Evolutionary conservation across 192 early-diverging fungal genomes (phyloP), one percentile per base, ranked within the genome.

Genomic region (Coemansia sp.): DNA sequence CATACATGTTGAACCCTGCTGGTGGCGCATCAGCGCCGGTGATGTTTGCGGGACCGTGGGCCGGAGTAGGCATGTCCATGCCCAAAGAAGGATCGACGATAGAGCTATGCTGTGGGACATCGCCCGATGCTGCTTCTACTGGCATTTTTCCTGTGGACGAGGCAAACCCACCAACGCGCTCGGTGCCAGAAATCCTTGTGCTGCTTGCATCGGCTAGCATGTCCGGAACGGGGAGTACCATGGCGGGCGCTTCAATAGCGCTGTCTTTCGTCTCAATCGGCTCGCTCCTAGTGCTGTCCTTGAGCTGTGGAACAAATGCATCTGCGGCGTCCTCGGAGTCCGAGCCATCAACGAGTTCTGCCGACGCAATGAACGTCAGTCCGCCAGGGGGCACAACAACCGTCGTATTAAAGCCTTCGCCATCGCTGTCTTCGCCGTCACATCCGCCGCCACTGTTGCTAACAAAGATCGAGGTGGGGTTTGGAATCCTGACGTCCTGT

Each of bases 321-420:
- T 32, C 13, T 5, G 20, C 10, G 9, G 55, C 34, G 2, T 57
- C 55, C n/a, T 68, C 71, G 35, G 45, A 9, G 45, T 74, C 72
- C 2, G 62, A 46, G 14, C 57, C 78, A 9, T 71, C 65, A 13
- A 69, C 63, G 4, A 70, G 35, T 5, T 62, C 73, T 10, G 67
- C 73, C n/a, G 69, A 63, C 5, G 78, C 73, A 34, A 81, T 68
- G 42, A 81, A 81, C 20, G 59, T 66, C 35, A 81, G 60, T 5
- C 78, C 78, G 17, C 78, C 78, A 8, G 73, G 78, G 9, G 78
- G 78, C 33, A 81, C 61, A n/a, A 68, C 61, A 9, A 81, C 69
- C 4, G 61, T 62, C 11, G 61, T 50, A n/a, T 50, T 64, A n/a
- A 41, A 33, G 33, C 41, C 25, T 29, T 41, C 45, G 54, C 20